phyloP scores from a whole-genome alignment of 345 rosid species.

The Pelargonium nanum region DNA sequence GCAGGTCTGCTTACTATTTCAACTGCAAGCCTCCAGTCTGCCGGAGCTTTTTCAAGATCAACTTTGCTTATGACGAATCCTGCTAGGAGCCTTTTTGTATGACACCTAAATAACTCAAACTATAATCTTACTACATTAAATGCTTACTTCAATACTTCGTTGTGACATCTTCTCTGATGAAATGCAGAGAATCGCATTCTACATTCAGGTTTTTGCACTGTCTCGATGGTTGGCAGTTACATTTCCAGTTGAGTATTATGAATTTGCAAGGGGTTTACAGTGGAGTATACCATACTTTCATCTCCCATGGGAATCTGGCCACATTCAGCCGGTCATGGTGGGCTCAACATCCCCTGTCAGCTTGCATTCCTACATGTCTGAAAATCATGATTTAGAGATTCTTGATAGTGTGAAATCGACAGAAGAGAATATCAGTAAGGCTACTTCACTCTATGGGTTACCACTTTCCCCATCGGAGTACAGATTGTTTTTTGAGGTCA shows the following conservation, averaged over 20 bases:
- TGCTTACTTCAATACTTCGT: too few relatives aligned
- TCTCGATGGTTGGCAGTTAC: constrained; percentile 68
- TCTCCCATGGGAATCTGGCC: constrained; percentile 83
- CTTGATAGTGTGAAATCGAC: constrained; percentile 15
- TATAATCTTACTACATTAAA: neutral
- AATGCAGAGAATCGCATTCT: constrained; percentile 65
- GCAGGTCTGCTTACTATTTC: constrained; percentile 75
- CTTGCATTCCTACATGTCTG: constrained; percentile 36
- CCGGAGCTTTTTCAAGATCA: constrained; percentile 53
- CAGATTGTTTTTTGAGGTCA: constrained; percentile 62
- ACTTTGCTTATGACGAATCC: constrained; percentile 52
- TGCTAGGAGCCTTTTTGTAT: constrained; percentile 70
- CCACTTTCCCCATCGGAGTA: constrained; percentile 78
- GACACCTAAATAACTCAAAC: constrained; percentile 16
- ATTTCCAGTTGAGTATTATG: constrained; percentile 66
- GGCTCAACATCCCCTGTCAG: constrained; percentile 35
- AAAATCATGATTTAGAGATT: constrained; percentile 11
- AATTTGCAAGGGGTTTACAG: constrained; percentile 53
- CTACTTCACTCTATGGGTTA: constrained; percentile 44
- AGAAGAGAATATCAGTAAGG: constrained; percentile 20
- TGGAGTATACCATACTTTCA: constrained; percentile 86
- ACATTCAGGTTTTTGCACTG: constrained; percentile 87
- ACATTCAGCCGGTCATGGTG: constrained; percentile 42
- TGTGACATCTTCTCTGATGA: constrained; percentile 2
- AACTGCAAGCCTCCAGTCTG: constrained; percentile 64